These are phyloP conservation scores for Ceratobasidium sp. DNA, from an alignment of 1,284 basidiomycete species.

Conservation along the genomic window DNA sequence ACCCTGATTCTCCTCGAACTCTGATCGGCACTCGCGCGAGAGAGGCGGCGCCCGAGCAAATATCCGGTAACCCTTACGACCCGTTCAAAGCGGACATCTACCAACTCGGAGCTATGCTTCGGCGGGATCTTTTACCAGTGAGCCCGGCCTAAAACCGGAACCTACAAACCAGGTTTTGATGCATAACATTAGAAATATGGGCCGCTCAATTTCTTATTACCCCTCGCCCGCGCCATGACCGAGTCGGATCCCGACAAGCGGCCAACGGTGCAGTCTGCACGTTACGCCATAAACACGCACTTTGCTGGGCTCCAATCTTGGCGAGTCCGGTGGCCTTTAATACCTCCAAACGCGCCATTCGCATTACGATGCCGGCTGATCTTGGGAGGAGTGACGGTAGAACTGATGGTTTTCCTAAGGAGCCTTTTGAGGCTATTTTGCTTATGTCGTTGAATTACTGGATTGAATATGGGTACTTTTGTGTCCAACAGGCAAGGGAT, in stretches of 20 bases:
- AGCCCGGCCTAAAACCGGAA: neutral
- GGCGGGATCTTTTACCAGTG: conserved; percentile 20
- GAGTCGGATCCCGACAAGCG: neutral
- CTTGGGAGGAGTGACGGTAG: neutral
- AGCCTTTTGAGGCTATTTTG: neutral
- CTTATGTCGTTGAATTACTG: neutral
- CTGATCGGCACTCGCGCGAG: neutral
- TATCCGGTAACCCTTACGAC: conserved; percentile 3
- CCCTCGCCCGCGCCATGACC: conserved; percentile 13
- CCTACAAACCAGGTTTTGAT: neutral
- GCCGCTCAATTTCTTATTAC: neutral
- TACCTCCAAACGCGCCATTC: conserved; percentile 1
- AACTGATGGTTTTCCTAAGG: neutral
- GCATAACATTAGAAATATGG: neutral
- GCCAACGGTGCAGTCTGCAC: neutral
- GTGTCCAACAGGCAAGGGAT: too few species aligned
- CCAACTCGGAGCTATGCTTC: conserved; percentile 18
- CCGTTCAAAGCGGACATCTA: conserved; percentile 32
- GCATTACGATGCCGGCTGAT: neutral
- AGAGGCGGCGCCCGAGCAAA: conserved; percentile 20
- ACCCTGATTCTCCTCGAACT: neutral
- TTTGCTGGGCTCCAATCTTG: neutral
- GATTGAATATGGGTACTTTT: too few species aligned
- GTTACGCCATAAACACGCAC: neutral
- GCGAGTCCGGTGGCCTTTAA: conserved; percentile 1